These are phyloP conservation scores for Blepharisma undulans DNA, from an alignment of 169 alveolate genomes.

Conservation along the genomic window DNA sequence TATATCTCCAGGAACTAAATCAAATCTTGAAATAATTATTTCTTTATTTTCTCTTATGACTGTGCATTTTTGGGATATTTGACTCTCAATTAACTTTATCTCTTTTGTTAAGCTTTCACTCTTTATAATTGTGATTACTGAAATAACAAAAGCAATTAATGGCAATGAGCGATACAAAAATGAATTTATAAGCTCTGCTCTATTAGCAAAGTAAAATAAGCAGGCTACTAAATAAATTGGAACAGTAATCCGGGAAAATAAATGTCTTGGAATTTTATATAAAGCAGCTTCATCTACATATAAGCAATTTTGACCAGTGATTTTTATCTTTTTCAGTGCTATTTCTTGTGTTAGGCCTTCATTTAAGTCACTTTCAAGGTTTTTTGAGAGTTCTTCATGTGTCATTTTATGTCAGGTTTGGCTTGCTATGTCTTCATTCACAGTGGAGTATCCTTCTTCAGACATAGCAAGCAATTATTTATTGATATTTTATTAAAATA, in stretches of 20 bases:
- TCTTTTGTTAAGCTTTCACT: neutral
- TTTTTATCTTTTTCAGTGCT: neutral
- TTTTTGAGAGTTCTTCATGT: neutral
- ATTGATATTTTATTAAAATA: too few species aligned
- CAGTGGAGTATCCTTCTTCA: neutral
- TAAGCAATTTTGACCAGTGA: constrained; percentile 78
- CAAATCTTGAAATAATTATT: constrained; percentile 46
- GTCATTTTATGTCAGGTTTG: neutral
- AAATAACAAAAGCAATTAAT: neutral
- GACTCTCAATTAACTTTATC: neutral
- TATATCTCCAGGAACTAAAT: constrained; percentile 76
- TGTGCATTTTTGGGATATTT: constrained; percentile 56
- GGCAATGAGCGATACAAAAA: neutral
- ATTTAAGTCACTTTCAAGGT: neutral
- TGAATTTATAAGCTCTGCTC: neutral
- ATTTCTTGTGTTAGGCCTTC: neutral
- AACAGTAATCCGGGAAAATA: neutral
- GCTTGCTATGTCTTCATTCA: neutral
- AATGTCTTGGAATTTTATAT: neutral
- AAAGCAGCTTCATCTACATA: constrained; percentile 68
- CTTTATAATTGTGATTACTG: neutral
- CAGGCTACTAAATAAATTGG: neutral
- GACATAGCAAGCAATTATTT: too few species aligned
- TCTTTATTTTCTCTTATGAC: constrained; percentile 70
- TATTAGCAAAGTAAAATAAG: neutral